Base-by-base conservation (phyloP, 495 filamentous ascomycete species). In the Penicillium samsonianum region DNA sequence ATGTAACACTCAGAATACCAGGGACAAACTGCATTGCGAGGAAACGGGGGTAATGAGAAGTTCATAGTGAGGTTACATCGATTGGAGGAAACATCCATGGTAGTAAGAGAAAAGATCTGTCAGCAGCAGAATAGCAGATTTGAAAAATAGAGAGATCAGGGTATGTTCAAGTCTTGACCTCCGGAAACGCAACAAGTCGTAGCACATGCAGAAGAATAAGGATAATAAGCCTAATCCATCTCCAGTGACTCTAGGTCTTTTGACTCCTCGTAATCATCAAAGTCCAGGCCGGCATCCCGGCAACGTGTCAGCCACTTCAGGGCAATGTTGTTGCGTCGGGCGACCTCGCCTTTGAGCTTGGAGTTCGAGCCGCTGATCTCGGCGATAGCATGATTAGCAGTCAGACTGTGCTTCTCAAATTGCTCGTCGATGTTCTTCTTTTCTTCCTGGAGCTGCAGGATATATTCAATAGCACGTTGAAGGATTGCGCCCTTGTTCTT, bases 401-500 rank as follows among this genome's bases (percentile, higher is more conserved):
- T 84, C 43, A 98, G 85, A 74, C 96, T 98, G 77, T 96, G 93
- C 22, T 96, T 80, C 19, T 96, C 96, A 89, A 94, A 98, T 69
- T 96, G 95, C 71, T 96, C 92, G 55, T 92, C 90, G 68, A 96
- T 96, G 50, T 88, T 84, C 19, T 87, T 84, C 75, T 97, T 95
- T 61, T 96, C 95, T 63, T 96, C 91, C 68, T 95, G 96, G 17
- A 98, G 79, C 67, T 96, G 90, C 9, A 84, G 88, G 70, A 98
- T 98, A 74, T 95, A 98, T 58, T 90, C 82, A 20, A 97, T 93
- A 1, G 94, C 93, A 9, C 94, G 89, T 67, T 96, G 91, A 35
- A 98, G 78, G 54, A 98, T 97, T 2, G 92, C 94, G 5, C 94
- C 94, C 73, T 98, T 98, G 75, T 98, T 98, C 81, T 98, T 98